These are phyloP conservation scores for Peniophora sp. DNA, from an alignment of 1,284 basidiomycete species.

Conservation along the genomic window DNA sequence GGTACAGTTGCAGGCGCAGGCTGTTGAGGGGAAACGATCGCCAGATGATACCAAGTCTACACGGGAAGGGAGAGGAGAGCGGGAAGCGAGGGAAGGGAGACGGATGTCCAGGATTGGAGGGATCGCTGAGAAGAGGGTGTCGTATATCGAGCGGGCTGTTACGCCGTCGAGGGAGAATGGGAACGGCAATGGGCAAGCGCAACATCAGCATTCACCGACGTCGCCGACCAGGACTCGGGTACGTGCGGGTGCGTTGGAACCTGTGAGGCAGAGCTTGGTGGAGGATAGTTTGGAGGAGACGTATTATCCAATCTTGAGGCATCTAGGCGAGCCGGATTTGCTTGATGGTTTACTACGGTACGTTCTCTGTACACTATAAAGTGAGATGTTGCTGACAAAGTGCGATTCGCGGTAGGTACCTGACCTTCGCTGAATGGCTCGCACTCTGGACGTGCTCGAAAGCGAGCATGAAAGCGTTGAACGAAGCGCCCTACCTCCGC, in stretches of 20 bases:
- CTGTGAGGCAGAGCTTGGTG: conserved; percentile 21
- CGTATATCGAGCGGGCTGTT: not conserved
- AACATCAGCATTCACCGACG: conserved; percentile 22
- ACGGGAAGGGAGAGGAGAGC: too few relatives aligned
- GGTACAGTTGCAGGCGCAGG: too few relatives aligned
- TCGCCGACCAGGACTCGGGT: conserved; percentile 31
- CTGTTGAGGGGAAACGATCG: too few relatives aligned
- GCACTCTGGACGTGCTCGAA: conserved; percentile 47
- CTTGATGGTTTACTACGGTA: conserved; percentile 38
- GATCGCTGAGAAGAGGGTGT: not conserved
- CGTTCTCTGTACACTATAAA: too few relatives aligned
- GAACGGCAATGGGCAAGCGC: not conserved
- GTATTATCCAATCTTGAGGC: conserved; percentile 44
- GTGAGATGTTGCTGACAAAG: too few relatives aligned
- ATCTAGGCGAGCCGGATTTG: conserved; percentile 41
- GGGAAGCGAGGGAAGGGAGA: too few relatives aligned
- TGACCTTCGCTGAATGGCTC: conserved; percentile 65
- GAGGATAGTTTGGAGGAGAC: conserved; percentile 12
- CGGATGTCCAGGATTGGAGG: not conserved
- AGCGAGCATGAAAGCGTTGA: conserved; percentile 38
- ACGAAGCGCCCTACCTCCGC: conserved; percentile 39
- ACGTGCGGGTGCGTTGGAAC: conserved; percentile 30
- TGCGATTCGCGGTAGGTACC: conserved; percentile 27
- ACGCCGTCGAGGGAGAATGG: not conserved
- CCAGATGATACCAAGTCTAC: too few relatives aligned